A percentile compares a stretch with the other conserved stretches of the same genome.
phyloP scores from a whole-genome alignment of 305 asterid species.

The Lippia alba region DNA sequence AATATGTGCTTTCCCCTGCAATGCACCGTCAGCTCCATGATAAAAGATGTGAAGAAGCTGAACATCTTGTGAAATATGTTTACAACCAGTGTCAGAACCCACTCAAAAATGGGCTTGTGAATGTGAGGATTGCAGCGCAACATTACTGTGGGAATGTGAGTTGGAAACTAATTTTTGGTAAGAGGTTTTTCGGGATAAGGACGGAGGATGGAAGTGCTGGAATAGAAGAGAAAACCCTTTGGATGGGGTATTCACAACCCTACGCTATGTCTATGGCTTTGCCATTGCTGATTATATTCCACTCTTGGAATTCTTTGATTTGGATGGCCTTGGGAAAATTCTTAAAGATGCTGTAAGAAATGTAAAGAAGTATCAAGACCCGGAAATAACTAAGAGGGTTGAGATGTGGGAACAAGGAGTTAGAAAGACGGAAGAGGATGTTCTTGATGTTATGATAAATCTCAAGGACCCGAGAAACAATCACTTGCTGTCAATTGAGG shows the following conservation, averaged over 20 bases:
- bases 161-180: conserved; percentile 13
- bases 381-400: conserved; percentile 14
- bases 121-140: conserved; percentile 7
- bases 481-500: conserved; percentile 20
- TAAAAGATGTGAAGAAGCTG: conserved; percentile 18
- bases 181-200: conserved; percentile 24
- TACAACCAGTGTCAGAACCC: not conserved
- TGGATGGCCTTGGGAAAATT: conserved; percentile 20
- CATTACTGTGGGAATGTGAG: conserved; percentile 29
- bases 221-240: conserved; percentile 22
- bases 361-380: conserved; percentile 26
- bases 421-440: conserved; percentile 6
- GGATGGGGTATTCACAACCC: conserved; percentile 5
- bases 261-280: conserved; percentile 14
- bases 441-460: conserved; percentile 31
- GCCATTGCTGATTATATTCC: conserved; percentile 30
- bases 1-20: conserved; percentile 14
- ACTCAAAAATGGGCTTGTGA: conserved; percentile 13
- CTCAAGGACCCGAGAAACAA: conserved; percentile 16
- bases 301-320: conserved; percentile 24
- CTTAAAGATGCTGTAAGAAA: conserved; percentile 2
- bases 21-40: not conserved
- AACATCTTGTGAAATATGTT: conserved; percentile 15
- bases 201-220: conserved; percentile 21
- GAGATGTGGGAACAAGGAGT: conserved; percentile 25